Evolutionary conservation across 176 grass and related monocot genomes (phyloP), one percentile per base, ranked within the genome.

Genomic region (Cocos nucifera): DNA sequence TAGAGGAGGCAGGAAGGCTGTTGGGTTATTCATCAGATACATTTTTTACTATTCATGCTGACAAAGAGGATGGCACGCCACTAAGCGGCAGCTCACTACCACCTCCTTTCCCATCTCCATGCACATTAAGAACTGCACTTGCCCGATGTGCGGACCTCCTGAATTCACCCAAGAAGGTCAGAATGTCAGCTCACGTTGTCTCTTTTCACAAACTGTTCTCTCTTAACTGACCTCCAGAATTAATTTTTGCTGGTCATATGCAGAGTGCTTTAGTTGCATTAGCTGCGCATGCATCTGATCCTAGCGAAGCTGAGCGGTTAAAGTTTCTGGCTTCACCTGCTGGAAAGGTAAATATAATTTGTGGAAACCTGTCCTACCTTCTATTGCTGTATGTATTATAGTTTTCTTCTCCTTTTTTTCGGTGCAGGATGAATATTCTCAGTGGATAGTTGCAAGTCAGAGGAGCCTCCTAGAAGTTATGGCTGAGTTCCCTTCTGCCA

Each of bases 131-230:
- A 71, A 82, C 75, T 61, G 90, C 90, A 30, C 80, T 95, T 56
- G 71, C 83, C 23, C 71, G 86, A 78, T 95, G 90, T 71, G 86
- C 90, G 1, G 90, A 95, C 73, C 90, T 95, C 74, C 67, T 87
- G n/a, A 95, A 87, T 76, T 95, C 90, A 66, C 90, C 90, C 19
- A 95, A 95, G 74, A 95, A 95, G 77, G 90, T 89, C 51, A 70
- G 70, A 8, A 17, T 50, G 64, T 67, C 24, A 30, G 5, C 28
- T 30, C 5, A 6, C 4, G 5, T 5, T 28, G 26, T 30, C 5
- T 30, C 28, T 30, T 30, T 30, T 30, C 5, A 30, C 5, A 6
- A 30, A 30, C 28, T 30, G 28, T 6, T 30, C 28, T 30, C 28
- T 30, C 28, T 30, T 6, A 30, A 30, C 22, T 39, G 39, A 71